Base-by-base conservation (phyloP, 768 basidiomycete species). In the Suillus ampliporus region DNA sequence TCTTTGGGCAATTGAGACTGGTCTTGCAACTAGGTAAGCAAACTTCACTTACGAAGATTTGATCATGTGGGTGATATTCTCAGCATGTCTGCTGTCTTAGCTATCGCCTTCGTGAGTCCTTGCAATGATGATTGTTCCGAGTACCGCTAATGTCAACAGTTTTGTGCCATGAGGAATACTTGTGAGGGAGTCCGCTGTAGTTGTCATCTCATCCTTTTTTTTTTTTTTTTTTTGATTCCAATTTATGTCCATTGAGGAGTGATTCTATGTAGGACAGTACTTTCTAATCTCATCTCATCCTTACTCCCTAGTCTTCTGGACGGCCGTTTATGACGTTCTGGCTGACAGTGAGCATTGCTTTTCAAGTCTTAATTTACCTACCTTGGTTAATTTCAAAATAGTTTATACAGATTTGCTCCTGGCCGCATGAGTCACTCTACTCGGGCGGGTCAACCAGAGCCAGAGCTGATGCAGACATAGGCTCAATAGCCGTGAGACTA, bases 1-100 rank as follows among this genome's bases (percentile, higher is more conserved):
- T 38, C 53, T 37, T 54, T 54, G 53, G 53, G 35, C 35, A 38
- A 54, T 54, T 38, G 53, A 54, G 37, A 54, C 53, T 38, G 35
- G 53, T 54, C 53, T 54, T 9, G 53, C 53, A 23, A 54, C 53
- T 38, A 54, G 53, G 53, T 54, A 5, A 17, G 53, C 23, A 54
- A 31, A 26, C 21, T 23, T 54, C 35, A 11, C 52, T 38, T 51
- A 34, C 21, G 21, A 23, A 38, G 9, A 4, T 10, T 23, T 17
- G 21, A 23, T n/a, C 35, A 54, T 54, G 14, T 8, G 8, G 5
- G 21, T 23, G 14, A 54, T 38, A 11, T 17, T 50, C n/a, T 19
- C 26, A 54, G 62, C 23, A 54, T 63, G 44, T 52, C 59, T 26
- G 35, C 62, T 17, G 4, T 61, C 35, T n/a, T 63, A 4, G 44